These are phyloP conservation scores for Monilinia aucupariae DNA, from an alignment of 2,329 filamentous ascomycete genomes.

Conservation along the genomic window DNA sequence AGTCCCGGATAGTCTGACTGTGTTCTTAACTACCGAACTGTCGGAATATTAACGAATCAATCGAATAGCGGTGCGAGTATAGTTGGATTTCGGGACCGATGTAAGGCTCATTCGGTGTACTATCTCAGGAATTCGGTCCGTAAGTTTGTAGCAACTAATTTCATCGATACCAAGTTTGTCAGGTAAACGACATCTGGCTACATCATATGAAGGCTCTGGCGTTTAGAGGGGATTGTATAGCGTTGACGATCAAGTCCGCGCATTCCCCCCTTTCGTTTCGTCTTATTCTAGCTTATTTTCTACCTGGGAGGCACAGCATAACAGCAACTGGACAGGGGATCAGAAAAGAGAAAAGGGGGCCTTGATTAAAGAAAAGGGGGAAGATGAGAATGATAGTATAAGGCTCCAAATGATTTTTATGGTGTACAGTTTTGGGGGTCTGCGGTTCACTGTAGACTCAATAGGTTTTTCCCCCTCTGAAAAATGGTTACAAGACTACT, in stretches of 20 bases:
- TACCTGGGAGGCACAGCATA: neutral
- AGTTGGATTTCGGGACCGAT: neutral
- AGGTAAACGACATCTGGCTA: neutral
- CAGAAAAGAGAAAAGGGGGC: too few relatives aligned
- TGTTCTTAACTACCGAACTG: neutral
- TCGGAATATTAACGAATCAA: neutral
- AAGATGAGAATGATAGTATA: neutral
- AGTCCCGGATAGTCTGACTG: conserved; percentile 11
- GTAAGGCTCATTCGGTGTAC: neutral
- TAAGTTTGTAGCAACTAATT: neutral
- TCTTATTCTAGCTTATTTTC: neutral
- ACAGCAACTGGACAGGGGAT: neutral
- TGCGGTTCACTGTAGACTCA: neutral
- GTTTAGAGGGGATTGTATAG: neutral
- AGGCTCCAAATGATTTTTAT: neutral
- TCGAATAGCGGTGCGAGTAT: neutral
- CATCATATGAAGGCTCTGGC: neutral
- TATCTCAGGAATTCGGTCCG: neutral
- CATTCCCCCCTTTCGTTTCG: neutral
- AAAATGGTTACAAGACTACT: neutral
- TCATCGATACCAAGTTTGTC: neutral
- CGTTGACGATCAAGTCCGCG: neutral
- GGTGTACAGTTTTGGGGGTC: neutral
- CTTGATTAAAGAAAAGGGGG: neutral
- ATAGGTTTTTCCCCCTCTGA: neutral